Conservation (phyloP, 2,329 filamentous ascomycete genomes). For the Hypoxylon sp. region DNA sequence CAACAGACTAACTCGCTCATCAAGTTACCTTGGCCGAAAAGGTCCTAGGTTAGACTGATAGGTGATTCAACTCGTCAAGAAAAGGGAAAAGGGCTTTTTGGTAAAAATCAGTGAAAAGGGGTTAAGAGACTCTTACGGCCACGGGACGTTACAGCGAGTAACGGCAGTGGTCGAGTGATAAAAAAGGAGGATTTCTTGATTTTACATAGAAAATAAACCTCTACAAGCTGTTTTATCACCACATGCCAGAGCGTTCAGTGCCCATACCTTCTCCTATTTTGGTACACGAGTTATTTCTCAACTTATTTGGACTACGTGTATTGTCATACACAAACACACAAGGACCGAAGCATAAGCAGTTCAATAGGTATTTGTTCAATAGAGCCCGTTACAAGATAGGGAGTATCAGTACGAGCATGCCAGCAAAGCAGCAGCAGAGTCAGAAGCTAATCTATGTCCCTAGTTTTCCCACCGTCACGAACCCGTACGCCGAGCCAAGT, state of each 20-base stretch:
- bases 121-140: neutral
- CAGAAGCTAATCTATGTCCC: slow-evolving; percentile 24
- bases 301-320: too few species aligned
- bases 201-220: neutral
- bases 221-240: neutral
- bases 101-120: neutral
- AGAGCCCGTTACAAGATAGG: neutral
- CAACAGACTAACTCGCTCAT: slow-evolving; percentile 10
- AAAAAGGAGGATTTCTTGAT: neutral
- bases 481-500: slow-evolving; percentile 22
- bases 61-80: too few species aligned
- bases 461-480: neutral
- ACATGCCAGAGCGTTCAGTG: neutral
- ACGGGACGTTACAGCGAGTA: neutral
- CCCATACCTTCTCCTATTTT: neutral
- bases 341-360: neutral
- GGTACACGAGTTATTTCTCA: too few species aligned
- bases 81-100: neutral
- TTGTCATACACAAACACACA: neutral
- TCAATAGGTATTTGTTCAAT: slow-evolving; percentile 3
- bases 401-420: neutral
- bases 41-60: slow-evolving; percentile 50
- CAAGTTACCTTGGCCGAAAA: slow-evolving; percentile 61
- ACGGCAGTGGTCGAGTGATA: neutral
- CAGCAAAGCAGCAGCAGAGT: slow-evolving; percentile 10